Conservation (phyloP, 306 rosid genomes). For the Sesbania bispinosa region DNA sequence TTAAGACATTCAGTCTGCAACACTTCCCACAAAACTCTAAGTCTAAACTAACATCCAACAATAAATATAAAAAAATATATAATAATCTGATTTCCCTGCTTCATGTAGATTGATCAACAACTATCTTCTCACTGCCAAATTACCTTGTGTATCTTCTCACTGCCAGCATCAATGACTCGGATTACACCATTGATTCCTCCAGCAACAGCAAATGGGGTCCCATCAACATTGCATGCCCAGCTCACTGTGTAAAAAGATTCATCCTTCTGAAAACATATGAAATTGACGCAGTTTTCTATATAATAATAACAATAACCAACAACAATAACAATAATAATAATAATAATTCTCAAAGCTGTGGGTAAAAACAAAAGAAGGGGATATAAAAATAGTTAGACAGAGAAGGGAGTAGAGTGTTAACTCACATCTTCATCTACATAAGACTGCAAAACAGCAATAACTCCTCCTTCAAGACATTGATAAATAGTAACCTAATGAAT, state of each 20-base stretch:
- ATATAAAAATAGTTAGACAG: not conserved
- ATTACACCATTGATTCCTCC: conserved; percentile 90
- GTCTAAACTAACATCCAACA: conserved; percentile 1
- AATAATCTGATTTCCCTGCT: not conserved
- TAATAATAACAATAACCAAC: too few species aligned
- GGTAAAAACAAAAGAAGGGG: not conserved
- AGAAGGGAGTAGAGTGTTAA: not conserved
- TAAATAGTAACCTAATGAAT: conserved; percentile 65
- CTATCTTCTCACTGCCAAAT: not conserved
- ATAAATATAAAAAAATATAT: not conserved
- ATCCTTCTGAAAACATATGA: conserved; percentile 72
- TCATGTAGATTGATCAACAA: conserved; percentile 9
- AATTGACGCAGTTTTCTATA: conserved; percentile 17
- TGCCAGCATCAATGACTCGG: conserved; percentile 77
- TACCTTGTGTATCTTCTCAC: conserved; percentile 89
- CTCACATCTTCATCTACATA: conserved; percentile 94
- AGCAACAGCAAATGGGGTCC: conserved; percentile 71
- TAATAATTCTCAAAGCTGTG: not conserved
- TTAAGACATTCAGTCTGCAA: not conserved
- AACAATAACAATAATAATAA: not conserved
- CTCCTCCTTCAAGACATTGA: conserved; percentile 79
- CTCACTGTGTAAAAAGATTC: conserved; percentile 90
- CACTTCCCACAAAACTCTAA: not conserved
- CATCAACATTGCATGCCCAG: conserved; percentile 77
- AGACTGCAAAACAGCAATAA: conserved; percentile 87